Percentiles rank a stretch among this genome's conserved stretches.
Conservation (phyloP, 352 stramenopile genomes). For the Phytophthora meadii region DNA sequence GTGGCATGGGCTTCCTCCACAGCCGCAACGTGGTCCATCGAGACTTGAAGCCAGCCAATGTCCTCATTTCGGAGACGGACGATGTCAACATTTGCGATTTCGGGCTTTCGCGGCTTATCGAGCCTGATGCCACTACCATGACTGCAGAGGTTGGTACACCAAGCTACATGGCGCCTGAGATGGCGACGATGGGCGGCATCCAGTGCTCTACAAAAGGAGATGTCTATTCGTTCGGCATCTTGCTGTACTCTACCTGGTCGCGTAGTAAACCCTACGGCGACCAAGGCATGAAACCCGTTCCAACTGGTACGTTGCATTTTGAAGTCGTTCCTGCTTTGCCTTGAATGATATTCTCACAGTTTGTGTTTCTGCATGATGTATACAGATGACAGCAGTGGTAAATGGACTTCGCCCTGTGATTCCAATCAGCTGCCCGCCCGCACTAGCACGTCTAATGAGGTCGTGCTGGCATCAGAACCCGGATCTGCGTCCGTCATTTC, state of each 20-base stretch:
- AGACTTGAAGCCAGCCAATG: slow-evolving; percentile 95
- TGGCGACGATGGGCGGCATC: slow-evolving; percentile 90
- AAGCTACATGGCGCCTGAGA: slow-evolving; percentile 92
- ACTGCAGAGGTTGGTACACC: slow-evolving; percentile 89
- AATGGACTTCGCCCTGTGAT: slow-evolving; percentile 88
- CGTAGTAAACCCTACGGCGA: slow-evolving; percentile 90
- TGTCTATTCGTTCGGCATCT: slow-evolving; percentile 87
- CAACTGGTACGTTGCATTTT: slow-evolving; percentile 64
- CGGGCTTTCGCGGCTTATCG: slow-evolving; percentile 89
- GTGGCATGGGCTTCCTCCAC: slow-evolving; percentile 91
- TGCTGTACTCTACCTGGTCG: slow-evolving; percentile 90
- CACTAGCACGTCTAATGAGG: slow-evolving; percentile 81
- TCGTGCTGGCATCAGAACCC: slow-evolving; percentile 85
- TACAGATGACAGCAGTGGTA: slow-evolving; percentile 87
- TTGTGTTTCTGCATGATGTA: too few relatives aligned
- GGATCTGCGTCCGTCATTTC: slow-evolving; percentile 74
- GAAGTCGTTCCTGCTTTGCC: background rate
- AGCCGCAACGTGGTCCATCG: slow-evolving; percentile 87
- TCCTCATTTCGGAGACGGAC: slow-evolving; percentile 92
- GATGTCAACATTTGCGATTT: slow-evolving; percentile 96
- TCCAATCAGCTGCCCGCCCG: slow-evolving; percentile 79
- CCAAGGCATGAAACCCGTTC: slow-evolving; percentile 91
- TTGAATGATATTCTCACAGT: background rate
- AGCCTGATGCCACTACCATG: slow-evolving; percentile 87
- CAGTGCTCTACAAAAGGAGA: slow-evolving; percentile 90